Conservation (phyloP, 2,329 filamentous ascomycete genomes). For the Hypoxylon sp. region DNA sequence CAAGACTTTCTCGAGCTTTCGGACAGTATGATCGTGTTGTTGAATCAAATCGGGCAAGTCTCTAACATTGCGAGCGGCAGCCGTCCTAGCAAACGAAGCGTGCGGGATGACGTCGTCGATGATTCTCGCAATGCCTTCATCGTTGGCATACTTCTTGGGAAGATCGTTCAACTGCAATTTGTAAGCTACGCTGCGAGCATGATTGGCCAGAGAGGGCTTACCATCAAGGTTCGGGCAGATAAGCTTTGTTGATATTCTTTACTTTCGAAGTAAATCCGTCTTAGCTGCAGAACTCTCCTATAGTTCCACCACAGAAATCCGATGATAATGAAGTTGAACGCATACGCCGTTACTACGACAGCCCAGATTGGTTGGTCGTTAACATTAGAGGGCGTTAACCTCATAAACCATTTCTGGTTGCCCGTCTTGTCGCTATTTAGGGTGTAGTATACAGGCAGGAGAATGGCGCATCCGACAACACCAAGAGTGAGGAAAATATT, state of each 20-base stretch:
- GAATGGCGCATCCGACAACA: conserved; percentile 79
- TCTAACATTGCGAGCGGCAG: conserved; percentile 92
- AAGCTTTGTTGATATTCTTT: conserved; percentile 90
- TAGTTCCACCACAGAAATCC: conserved; percentile 95
- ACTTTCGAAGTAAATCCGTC: conserved; percentile 85
- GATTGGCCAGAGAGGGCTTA: conserved; percentile 54
- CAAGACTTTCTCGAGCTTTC: conserved; percentile 84
- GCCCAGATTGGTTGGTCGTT: conserved; percentile 70
- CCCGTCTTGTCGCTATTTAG: conserved; percentile 59
- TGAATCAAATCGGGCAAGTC: conserved; percentile 88
- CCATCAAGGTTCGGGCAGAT: conserved; percentile 80
- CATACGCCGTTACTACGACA: conserved; percentile 71
- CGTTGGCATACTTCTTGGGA: conserved; percentile 79
- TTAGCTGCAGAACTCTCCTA: conserved; percentile 76
- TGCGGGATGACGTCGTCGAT: conserved; percentile 85
- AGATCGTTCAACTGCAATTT: conserved; percentile 83
- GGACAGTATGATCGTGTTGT: conserved; percentile 84
- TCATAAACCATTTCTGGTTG: conserved; percentile 65
- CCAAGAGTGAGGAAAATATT: conserved; percentile 86
- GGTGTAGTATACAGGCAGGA: conserved; percentile 84
- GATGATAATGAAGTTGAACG: conserved; percentile 81
- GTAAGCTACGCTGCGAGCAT: conserved; percentile 10
- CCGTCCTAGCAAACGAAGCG: conserved; percentile 63
- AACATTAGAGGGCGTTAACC: conserved; percentile 72
- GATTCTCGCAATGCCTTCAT: conserved; percentile 89